Base-by-base conservation (phyloP, 176 grass and related monocot genomes). In the Musa beccarii region DNA sequence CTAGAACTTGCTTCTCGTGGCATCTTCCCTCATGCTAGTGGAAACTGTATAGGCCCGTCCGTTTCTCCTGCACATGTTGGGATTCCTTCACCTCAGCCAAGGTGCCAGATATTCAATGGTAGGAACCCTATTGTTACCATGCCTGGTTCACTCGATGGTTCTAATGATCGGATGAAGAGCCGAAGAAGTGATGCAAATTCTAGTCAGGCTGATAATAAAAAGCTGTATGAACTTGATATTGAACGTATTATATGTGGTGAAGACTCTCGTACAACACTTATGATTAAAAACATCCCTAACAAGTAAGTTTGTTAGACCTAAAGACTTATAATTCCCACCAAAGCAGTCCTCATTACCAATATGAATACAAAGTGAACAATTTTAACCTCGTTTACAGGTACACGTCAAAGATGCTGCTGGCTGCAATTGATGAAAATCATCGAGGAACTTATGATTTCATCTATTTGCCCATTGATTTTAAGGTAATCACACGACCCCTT, bases 251-350 rank as follows among this genome's bases (percentile, higher is more conserved):
- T 96, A 77, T 82, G 80, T 50, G 81, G 89, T 22, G 93, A 90
- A 54, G 90, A 97, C 76, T 54, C 81, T 24, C 79, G 93, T 15
- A 97, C 93, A 59, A 97, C 93, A 28, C 84, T 97, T 28, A 97
- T 93, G 93, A 92, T 97, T 64, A 97, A 97, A 79, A 97, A 97
- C 63, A 97, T 97, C 61, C 93, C 93, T 14, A 97, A 97, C 53
- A 97, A 97, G 93, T 93, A 90, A 75, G 87, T 79, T 74, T 9
- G 21, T n/a, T 12, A 25, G 10, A 71, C 29, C 11, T 67, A 10
- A 28, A 73, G 77, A 55, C 85, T 66, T 76, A 43, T 6, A 56
- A 25, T 26, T 26, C 19, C 71, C 13, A 51, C 12, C 23, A 17
- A 0, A 56, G 20, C 53, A 28, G 21, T 25, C 24, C 29, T 53